Evolutionary conservation across 176 grass and related monocot species (phyloP), one percentile per base, ranked within the genome.

Genomic region (Bonia amplexicaulis): DNA sequence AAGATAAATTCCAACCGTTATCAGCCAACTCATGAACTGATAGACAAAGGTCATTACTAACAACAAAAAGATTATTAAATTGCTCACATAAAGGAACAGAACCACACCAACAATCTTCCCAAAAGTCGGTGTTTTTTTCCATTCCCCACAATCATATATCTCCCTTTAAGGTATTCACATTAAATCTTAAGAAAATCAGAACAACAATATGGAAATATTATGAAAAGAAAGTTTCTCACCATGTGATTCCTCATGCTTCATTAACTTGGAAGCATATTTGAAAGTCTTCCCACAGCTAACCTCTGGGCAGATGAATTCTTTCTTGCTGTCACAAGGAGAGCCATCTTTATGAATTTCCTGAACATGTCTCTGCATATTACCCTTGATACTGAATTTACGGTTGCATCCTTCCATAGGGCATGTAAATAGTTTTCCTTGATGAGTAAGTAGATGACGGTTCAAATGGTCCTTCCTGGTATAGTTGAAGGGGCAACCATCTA

Each of bases 401-500:
- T 71, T 87, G 69, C 92, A 94, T 74, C 87, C 84, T 78, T 92
- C 77, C 8, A 94, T 17, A 78, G 87, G 89, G 67, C 92, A 94
- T 57, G 57, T 45, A 79, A 94, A 94, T 48, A 81, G 35, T 68
- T 92, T 92, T 58, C 92, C 92, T 90, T 88, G 72, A 77, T 92
- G 92, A 4, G 87, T 87, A 68, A 94, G 73, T 27, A 94, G 57
- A 85, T 94, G 92, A 14, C 92, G 74, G 48, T 90, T 94, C 71
- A 94, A 80, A 90, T 92, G 92, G 52, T 92, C 92, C 66, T 92
- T 94, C 67, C 92, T 94, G 53, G 76, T 89, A 90, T 94, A 94
- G 14, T 73, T 90, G 7, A 89, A 82, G 25, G 82, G 78, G 44
- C 92, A 94, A 77, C 86, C 90, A 74, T 90, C 85, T 22, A 92